Conservation (phyloP, 2,329 filamentous ascomycete genomes). For the Cladosporium cucumerinum region DNA sequence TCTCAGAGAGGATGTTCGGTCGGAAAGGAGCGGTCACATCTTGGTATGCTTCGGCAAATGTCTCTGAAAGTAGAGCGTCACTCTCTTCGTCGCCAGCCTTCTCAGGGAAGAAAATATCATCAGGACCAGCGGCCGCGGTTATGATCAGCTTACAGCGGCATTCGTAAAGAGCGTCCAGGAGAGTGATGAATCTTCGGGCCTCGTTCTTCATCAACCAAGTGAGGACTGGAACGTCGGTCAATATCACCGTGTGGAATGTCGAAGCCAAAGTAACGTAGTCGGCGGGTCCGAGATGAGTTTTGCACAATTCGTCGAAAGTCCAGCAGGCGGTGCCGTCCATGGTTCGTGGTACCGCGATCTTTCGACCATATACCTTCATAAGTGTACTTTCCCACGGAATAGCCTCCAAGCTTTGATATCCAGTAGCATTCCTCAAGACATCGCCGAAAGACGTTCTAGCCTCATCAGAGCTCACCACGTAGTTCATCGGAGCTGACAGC, state of each 20-base stretch:
- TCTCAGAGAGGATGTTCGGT: slow-evolving; percentile 70
- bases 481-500: slow-evolving; percentile 8
- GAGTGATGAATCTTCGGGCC: slow-evolving; percentile 73
- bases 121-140: slow-evolving; percentile 63
- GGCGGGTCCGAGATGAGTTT: slow-evolving; percentile 65
- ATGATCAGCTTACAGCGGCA: slow-evolving; percentile 74
- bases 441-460: slow-evolving; percentile 15
- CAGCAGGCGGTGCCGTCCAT: slow-evolving; percentile 59
- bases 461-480: not conserved
- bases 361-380: slow-evolving; percentile 61
- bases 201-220: slow-evolving; percentile 72
- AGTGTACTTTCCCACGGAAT: slow-evolving; percentile 43
- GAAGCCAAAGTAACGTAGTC: slow-evolving; percentile 82
- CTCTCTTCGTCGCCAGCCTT: slow-evolving; percentile 22
- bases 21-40: slow-evolving; percentile 73
- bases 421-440: slow-evolving; percentile 22
- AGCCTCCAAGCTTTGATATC: not conserved
- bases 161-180: slow-evolving; percentile 78
- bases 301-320: slow-evolving; percentile 67
- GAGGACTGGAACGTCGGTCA: slow-evolving; percentile 67
- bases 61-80: slow-evolving; percentile 63
- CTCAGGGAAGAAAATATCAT: slow-evolving; percentile 75
- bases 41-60: slow-evolving; percentile 71
- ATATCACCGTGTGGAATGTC: slow-evolving; percentile 72
- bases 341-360: slow-evolving; percentile 57